Percentiles rank a stretch among this genome's conserved stretches.
These are phyloP conservation scores for Salix arbutifolia DNA, from an alignment of 345 rosid species.

Conservation along the genomic window DNA sequence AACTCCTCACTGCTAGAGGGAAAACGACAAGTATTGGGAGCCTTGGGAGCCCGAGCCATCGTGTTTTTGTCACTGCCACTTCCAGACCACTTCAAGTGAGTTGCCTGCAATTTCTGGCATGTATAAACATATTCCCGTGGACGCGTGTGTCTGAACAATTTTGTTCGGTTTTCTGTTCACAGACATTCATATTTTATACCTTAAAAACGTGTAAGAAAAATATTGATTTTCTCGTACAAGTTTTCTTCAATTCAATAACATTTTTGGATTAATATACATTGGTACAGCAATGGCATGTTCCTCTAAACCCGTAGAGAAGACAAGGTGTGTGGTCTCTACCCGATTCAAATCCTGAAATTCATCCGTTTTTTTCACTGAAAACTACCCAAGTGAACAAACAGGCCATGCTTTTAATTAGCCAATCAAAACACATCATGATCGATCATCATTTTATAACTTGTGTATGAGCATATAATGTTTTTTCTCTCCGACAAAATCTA, in stretches of 20 bases:
- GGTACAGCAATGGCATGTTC: not conserved
- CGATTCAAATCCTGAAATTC: not conserved
- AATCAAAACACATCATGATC: not conserved
- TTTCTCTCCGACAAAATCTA: not conserved
- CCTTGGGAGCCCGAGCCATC: constrained; percentile 1
- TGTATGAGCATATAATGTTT: not conserved
- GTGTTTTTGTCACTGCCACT: constrained; percentile 21
- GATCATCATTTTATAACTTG: not conserved
- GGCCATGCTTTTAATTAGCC: too few relatives aligned
- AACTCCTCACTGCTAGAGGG: not conserved
- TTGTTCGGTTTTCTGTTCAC: not conserved
- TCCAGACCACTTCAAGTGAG: constrained; percentile 24
- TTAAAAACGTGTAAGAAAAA: not conserved
- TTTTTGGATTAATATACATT: not conserved
- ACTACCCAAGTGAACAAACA: not conserved
- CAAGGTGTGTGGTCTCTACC: not conserved
- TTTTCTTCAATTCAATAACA: not conserved
- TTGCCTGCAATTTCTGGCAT: not conserved
- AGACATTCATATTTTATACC: not conserved
- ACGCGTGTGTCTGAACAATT: not conserved
- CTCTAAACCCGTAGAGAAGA: not conserved
- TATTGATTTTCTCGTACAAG: not conserved
- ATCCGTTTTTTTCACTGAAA: not conserved
- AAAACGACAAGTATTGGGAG: not conserved
- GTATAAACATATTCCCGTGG: too few relatives aligned